Base-by-base conservation (phyloP, 2,329 filamentous ascomycete species). In the Exophiala calicioides region DNA sequence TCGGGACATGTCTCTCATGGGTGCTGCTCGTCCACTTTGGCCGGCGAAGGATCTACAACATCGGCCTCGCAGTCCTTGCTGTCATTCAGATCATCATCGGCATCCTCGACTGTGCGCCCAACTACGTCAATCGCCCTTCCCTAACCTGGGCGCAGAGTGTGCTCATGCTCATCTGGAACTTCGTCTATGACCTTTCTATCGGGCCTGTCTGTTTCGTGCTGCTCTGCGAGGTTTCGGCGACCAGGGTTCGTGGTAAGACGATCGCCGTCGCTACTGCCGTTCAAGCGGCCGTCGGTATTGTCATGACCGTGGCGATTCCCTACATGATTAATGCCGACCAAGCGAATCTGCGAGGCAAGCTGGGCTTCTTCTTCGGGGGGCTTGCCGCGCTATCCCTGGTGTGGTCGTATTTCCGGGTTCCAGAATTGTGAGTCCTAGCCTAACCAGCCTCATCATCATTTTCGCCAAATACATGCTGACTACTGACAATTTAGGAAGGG, bases 161-260 rank as follows among this genome's bases (percentile, higher is more conserved):
- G 1, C 54, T 66, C 24, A 68, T 65, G 41, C 58, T 72, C 4
- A 58, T 71, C 23, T 72, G 67, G 57, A 63, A 66, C 18, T 66
- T 70, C 47, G 58, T 69, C 4, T 73, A 71, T 53, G 64, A 65
- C 39, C 40, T 55, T 24, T 70, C 67, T 0, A 63, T 73, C 31
- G 70, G 70, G 1, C 65, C 69, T 2, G 61, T 72, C 34, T 66
- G 64, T 39, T 79, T 77, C 27, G 69, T 71, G 31, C 65, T 75
- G 30, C 66, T 73, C 1, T 72, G 72, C 7, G 75, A 75, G 57
- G 75, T 61, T 13, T 69, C 64, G 1, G 72, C 71, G 1, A 65
- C 74, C 3, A 57, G 59, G 6, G 59, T 74, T 3, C 64, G 70
- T 0, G 69, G 70, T 49, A 71, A 71, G 34, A 78, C 75, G 16